phyloP scores from a whole-genome alignment of 257 asterid genomes.

The Nemophila menziesii region DNA sequence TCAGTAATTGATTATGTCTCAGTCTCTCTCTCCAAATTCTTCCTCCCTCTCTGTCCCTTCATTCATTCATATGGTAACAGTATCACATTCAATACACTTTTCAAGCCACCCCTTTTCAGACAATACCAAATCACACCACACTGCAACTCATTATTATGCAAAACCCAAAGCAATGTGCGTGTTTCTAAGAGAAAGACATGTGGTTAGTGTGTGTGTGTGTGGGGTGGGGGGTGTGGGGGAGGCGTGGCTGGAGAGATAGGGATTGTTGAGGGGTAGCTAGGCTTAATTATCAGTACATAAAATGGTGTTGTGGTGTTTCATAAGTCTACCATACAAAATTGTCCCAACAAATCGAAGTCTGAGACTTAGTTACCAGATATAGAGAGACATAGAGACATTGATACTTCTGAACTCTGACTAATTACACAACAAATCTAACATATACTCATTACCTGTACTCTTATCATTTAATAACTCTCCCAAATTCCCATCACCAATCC shows the following conservation, averaged over 20 bases:
- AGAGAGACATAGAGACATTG: slow-evolving; percentile 45
- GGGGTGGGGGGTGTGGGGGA: too few species aligned
- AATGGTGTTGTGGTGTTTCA: too few species aligned
- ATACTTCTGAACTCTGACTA: slow-evolving; percentile 25
- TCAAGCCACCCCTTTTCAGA: slow-evolving; percentile 31
- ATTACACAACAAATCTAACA: slow-evolving; percentile 30
- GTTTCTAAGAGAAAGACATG: slow-evolving; percentile 5
- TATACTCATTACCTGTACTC: slow-evolving; percentile 20
- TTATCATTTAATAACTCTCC: slow-evolving; percentile 19
- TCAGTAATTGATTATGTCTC: slow-evolving; percentile 8
- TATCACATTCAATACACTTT: slow-evolving; percentile 22
- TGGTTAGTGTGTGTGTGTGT: not conserved
- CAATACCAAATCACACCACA: slow-evolving; percentile 9
- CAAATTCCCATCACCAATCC: slow-evolving; percentile 25
- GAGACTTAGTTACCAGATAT: slow-evolving; percentile 35
- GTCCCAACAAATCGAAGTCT: too few species aligned
- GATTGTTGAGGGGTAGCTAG: too few species aligned
- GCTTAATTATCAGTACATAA: too few species aligned
- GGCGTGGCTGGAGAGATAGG: too few species aligned
- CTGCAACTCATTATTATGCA: slow-evolving; percentile 24
- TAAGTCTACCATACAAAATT: too few species aligned
- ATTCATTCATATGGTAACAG: slow-evolving; percentile 22
- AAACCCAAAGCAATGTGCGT: slow-evolving; percentile 18
- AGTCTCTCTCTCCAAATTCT: not conserved
- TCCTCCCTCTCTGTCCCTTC: not conserved